A percentile compares a stretch with the other conserved stretches of the same genome.
Conservation (phyloP, 2,329 filamentous ascomycete genomes). For the Phyllosticta citribraziliensis region DNA sequence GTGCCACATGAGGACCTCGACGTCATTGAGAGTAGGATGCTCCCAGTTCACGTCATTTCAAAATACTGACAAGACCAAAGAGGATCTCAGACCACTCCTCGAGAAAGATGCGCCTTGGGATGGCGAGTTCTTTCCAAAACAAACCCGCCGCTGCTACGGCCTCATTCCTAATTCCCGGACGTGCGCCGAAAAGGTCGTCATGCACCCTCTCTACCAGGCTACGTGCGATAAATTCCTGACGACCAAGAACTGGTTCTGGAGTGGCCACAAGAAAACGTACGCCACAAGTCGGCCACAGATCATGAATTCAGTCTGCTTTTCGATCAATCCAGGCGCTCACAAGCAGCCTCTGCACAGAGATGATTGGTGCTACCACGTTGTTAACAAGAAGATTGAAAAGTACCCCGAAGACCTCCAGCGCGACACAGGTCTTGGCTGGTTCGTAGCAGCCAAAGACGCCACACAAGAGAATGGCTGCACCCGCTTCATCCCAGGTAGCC, state of each 20-base stretch:
- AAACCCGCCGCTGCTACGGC: background rate
- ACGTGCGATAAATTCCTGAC: constrained; percentile 21
- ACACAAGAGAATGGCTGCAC: constrained; percentile 28
- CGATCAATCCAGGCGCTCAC: constrained; percentile 7
- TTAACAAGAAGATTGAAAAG: background rate
- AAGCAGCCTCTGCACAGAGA: background rate
- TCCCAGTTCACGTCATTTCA: background rate
- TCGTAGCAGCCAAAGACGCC: constrained; percentile 25
- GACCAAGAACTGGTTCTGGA: constrained; percentile 20
- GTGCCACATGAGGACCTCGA: background rate
- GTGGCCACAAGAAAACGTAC: constrained; percentile 19
- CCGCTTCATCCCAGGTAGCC: constrained; percentile 27
- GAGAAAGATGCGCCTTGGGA: background rate
- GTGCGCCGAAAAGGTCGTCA: constrained; percentile 14
- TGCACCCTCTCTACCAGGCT: constrained; percentile 19
- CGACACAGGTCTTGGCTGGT: constrained; percentile 23
- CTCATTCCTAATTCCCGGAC: background rate
- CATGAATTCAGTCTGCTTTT: constrained; percentile 13
- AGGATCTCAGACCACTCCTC: background rate
- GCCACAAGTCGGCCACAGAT: constrained; percentile 19
- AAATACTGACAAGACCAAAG: background rate
- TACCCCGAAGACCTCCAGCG: constrained; percentile 12
- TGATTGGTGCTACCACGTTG: background rate
- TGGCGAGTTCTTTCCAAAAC: background rate
- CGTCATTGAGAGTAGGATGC: background rate